Evolutionary conservation across 176 grass and related monocot species (phyloP), one percentile per base, ranked within the genome.

Genomic region (Thinopyrum elongatum): DNA sequence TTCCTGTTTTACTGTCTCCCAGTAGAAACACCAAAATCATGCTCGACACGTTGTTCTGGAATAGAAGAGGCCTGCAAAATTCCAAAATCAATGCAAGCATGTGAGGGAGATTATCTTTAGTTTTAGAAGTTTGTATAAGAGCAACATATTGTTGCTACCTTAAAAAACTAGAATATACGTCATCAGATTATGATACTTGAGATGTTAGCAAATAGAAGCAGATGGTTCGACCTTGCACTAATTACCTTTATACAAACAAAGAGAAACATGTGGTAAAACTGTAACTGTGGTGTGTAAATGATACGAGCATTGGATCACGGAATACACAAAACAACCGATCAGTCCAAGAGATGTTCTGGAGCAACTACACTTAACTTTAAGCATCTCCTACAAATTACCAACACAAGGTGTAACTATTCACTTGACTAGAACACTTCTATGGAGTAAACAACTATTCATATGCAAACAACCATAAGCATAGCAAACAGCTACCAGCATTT

Each of bases 61-160:
- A 58, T 74, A 26, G 57, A 82, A 82, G 53, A 42, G 53, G 27
- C 67, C 84, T 90, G 68, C 2, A 87, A 87, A 80, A 46, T 87
- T 80, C 8, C 9, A 58, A 5, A 84, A 67, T 5, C 57, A 60
- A 80, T 66, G 66, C 55, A 65, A 84, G 30, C 61, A 85, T 59
- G 34, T 80, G 30, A 84, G 46, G 22, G 36, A 38, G 42, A 79
- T 79, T 70, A 12, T 60, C 42, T 59, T 44, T 47, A 79, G 65
- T 65, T 10, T 51, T 25, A 64, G 21, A 84, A 60, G 3, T 33
- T n/a, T 6, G 11, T 23, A 51, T 5, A 76, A 75, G 15, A 53
- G 13, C 16, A 63, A 9, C 36, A 74, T 26, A 74, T n/a, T 76
- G 2, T 57, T 29, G 65, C 22, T 58, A 57, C 79, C 26, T 51